Conservation (phyloP, 139 green algal genomes). For the Tetraselmis chui region DNA sequence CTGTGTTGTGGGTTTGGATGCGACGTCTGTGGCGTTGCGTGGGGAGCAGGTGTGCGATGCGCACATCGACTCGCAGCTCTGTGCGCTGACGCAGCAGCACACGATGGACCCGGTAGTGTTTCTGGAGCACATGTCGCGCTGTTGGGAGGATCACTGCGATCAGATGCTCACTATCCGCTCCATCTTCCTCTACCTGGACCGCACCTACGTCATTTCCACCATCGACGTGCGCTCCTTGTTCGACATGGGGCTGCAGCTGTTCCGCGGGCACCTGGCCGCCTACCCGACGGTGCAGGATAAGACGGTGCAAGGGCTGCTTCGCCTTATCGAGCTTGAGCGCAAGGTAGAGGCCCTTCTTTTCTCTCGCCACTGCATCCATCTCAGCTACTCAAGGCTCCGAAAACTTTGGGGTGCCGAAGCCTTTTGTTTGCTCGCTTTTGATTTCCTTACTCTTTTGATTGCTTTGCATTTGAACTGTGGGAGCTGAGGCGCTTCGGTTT, state of each 20-base stretch:
- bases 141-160: conserved; percentile 73
- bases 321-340: conserved; percentile 65
- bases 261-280: conserved; percentile 65
- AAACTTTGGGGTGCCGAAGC: too few relatives aligned
- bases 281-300: conserved; percentile 58
- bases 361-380: too few relatives aligned
- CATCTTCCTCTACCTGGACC: conserved; percentile 96
- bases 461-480: too few relatives aligned
- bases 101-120: conserved; percentile 61
- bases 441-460: too few relatives aligned
- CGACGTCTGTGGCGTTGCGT: too few relatives aligned
- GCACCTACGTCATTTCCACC: conserved; percentile 76
- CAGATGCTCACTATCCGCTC: conserved; percentile 82
- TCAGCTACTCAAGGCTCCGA: too few relatives aligned
- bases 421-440: too few relatives aligned
- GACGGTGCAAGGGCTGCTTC: conserved; percentile 57
- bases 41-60: conserved; percentile 49
- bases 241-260: conserved; percentile 86
- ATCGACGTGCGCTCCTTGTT: conserved; percentile 69
- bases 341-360: too few relatives aligned
- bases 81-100: conserved; percentile 27
- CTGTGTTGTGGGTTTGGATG: too few relatives aligned
- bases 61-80: conserved; percentile 54
- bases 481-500: too few relatives aligned
- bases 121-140: conserved; percentile 40